Evolutionary conservation across 805 yeast genomes (phyloP), one percentile per base, ranked within the genome.

Genomic region (Nematodospora valgi): DNA sequence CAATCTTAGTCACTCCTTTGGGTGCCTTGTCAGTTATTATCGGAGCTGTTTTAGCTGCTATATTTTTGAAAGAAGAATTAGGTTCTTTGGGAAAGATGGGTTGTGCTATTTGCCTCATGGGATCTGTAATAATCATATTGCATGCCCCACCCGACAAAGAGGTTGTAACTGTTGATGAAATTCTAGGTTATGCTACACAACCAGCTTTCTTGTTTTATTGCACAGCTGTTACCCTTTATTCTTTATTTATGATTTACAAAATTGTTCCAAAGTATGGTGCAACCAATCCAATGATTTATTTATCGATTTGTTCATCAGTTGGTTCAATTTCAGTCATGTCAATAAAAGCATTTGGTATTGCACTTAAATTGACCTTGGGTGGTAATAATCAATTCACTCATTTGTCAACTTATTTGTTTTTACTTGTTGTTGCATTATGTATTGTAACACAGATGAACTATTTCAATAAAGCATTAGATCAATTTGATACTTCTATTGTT

Each of bases 91-190:
- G 96, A 10, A 84, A 82, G 58, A 75, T 88, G 81, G 96, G 96
- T 3, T 88, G 96, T 64, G 94, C 95, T 18, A 83, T 86, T 36
- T 87, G 96, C 56, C 60, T 87, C 34, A 70, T 88, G 54, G 96
- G 96, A 1, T 80, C 94, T 2, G 87, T 87, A 14, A 83, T 87
- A 39, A 88, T 87, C 40, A 88, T 87, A 15, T 64, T 87, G 40
- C 96, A 87, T 54, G 96, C 96, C 19, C 96, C 96, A 17, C 86
- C 88, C n/a, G 96, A 87, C 59, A 85, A 83, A 59, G 95, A 87
- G 44, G 80, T 87, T 39, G 70, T 75, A 43, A 87, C 96, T 0
- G 93, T 87, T 27, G 95, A 87, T 56, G 96, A 87, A 61, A 86
- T 88, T 42, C 66, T 87, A 53, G 66, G 69, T 6, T 86, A 86